phyloP scores from a whole-genome alignment of 2,329 filamentous ascomycete genomes.

The Nigrospora oryzae region DNA sequence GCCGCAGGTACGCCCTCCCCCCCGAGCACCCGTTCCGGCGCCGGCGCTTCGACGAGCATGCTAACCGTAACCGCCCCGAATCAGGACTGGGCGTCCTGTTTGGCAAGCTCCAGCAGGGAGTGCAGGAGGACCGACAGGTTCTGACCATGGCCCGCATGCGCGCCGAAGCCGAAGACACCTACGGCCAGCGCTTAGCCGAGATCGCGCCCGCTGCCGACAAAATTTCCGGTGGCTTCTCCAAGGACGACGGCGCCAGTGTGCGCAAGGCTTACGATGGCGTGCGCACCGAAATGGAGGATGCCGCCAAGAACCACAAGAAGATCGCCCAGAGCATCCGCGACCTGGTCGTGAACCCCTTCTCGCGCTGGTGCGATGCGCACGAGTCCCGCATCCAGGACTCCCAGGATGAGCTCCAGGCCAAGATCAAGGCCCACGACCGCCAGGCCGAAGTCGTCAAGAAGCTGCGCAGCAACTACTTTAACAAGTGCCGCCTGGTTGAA shows the following conservation, averaged over 20 bases:
- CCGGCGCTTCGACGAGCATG: not conserved
- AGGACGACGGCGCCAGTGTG: constrained; percentile 92
- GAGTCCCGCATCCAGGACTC: constrained; percentile 85
- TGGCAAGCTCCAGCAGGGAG: constrained; percentile 91
- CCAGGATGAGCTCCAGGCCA: constrained; percentile 84
- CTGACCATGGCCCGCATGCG: constrained; percentile 87
- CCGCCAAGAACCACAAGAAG: constrained; percentile 82
- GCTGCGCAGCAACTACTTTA: constrained; percentile 93
- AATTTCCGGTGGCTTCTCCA: constrained; percentile 72
- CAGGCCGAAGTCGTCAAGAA: constrained; percentile 89
- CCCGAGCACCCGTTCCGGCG: not conserved
- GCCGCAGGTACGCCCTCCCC: constrained; percentile 61
- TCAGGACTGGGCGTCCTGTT: constrained; percentile 85
- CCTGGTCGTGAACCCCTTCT: constrained; percentile 88
- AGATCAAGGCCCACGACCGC: constrained; percentile 87
- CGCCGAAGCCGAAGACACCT: constrained; percentile 88
- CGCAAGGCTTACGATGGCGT: constrained; percentile 97
- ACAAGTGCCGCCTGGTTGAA: constrained; percentile 93
- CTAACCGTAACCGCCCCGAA: not conserved
- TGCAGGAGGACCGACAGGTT: constrained; percentile 90
- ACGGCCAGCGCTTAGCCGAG: constrained; percentile 70
- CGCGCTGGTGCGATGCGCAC: constrained; percentile 93
- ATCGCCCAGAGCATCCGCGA: constrained; percentile 95
- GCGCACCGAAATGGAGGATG: constrained; percentile 85
- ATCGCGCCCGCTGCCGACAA: constrained; percentile 79